Evolutionary conservation across 2,329 filamentous ascomycete species (phyloP), one percentile per base, ranked within the genome.

Genomic region (Fusarium decemcellulare): DNA sequence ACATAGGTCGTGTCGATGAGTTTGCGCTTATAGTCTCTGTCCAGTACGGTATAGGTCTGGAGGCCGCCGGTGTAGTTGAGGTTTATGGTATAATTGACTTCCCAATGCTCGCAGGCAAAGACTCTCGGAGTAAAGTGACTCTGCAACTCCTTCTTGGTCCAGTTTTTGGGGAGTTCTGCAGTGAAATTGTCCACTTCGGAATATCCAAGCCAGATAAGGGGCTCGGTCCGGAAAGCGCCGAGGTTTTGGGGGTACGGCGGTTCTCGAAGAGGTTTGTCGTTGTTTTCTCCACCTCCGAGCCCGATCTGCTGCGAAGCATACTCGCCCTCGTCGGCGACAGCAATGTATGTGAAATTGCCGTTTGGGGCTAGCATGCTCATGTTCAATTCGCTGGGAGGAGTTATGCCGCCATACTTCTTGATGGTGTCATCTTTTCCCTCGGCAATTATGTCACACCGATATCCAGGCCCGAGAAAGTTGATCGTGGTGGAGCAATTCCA

Each of bases 401-500:
- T 12, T 0, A 39, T 23, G 8, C 47, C 52, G 5, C 55, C 58
- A 5, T 69, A 72, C 1, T 44, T 16, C 14, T 67, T 59, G 10
- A 73, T 65, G 6, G 29, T 10, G 0, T 59, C 51, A 5, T 65
- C 67, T 0, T 48, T 52, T 1, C 59, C 56, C 0, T 51, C 30
- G 0, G 71, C 58, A 16, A 73, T 47, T 27, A 72, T 47, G 14
- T 74, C n/a, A 9, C 72, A 74, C 12, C 68, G 53, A 1, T 74
- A 74, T 42, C 69, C 72, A 2, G 71, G 72, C 0, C 54, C 72
- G 0, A 74, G 42, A 12, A 74, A 74, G 5, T 71, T 37, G 9
- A 74, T 50, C 0, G 61, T 73, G 2, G 69, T 71, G 0, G 69
- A 71, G 7, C 71, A 74, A 15, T 74, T 67, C 71, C 72, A 74